A percentile compares a stretch with the other conserved stretches of the same genome.
These are phyloP conservation scores for Fusarium udum DNA, from an alignment of 2,329 filamentous ascomycete species.

Conservation along the genomic window DNA sequence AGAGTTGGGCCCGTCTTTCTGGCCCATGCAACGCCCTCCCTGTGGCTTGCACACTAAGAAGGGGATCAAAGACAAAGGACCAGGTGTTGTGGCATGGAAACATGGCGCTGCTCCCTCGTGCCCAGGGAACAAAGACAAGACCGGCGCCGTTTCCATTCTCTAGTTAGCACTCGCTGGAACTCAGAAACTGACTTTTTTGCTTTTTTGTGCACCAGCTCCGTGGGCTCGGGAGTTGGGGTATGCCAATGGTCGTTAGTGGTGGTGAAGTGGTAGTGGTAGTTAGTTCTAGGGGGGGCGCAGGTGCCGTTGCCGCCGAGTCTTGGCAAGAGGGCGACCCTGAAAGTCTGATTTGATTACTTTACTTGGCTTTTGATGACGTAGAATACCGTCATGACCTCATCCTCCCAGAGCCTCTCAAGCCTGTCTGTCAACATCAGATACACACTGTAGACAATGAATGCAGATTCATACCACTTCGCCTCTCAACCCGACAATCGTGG, in stretches of 20 bases:
- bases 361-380: background rate
- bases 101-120: conserved; percentile 9
- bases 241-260: background rate
- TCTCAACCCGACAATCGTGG: background rate
- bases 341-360: conserved; percentile 23
- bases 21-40: background rate
- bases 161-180: background rate
- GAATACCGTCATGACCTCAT: conserved; percentile 27
- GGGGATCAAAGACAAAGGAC: background rate
- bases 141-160: background rate
- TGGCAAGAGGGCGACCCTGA: conserved; percentile 36
- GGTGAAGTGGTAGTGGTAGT: background rate
- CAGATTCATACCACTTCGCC: background rate
- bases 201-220: conserved; percentile 24
- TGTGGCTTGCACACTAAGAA: background rate
- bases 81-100: background rate
- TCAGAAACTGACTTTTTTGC: background rate
- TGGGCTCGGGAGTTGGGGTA: conserved; percentile 32
- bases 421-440: background rate
- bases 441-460: background rate
- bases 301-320: conserved; percentile 40
- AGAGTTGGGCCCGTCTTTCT: conserved; percentile 38
- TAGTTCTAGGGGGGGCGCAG: conserved; percentile 1
- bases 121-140: background rate
- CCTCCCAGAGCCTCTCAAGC: background rate